Evolutionary conservation across 371 early-diverging fungal genomes (phyloP), one percentile per base, ranked within the genome.

Genomic region (Coemansia sp.): DNA sequence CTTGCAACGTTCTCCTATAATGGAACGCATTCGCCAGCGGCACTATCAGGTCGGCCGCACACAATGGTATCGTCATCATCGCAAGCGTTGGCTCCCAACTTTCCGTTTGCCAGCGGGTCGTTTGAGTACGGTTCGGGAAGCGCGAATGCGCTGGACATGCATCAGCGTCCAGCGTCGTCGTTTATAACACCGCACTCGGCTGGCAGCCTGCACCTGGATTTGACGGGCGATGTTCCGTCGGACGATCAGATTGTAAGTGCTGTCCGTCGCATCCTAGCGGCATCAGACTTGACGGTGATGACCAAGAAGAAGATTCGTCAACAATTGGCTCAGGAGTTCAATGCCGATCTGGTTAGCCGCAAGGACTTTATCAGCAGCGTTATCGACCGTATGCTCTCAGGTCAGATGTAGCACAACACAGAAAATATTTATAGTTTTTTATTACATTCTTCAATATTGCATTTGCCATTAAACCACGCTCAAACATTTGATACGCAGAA

Each of bases 31-130:
- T 63, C 59, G 10, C 57, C 69, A 16, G 63, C 48, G 1, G 39
- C 37, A 13, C 21, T 45, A 52, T 26, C 68, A 2, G 57, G 22
- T 22, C 26, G 67, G 24, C 67, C 67, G n/a, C 61, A 66, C 50
- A 67, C 62, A 82, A 87, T 94, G 59, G 92, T 94, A 63, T 88
- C 91, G 51, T 90, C 98, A 92, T 90, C 92, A 0, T 90, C 94
- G 8, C 81, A 98, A 39, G 97, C 98, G 74, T 85, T 89, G 37
- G 24, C 22, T 40, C n/a, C 31, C 3, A 21, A 21, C 48, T 54
- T 54, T 29, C 54, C 54, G 54, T 54, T 31, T 60, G 60, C 60
- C 26, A 60, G 60, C 29, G 61, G 61, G 21, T 48, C 51, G 34
- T 52, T n/a, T 52, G 62, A 52, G 22, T 21, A 52, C n/a, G 16